phyloP scores from a whole-genome alignment of 2,329 filamentous ascomycete genomes.

The Coleophoma cylindrospora region DNA sequence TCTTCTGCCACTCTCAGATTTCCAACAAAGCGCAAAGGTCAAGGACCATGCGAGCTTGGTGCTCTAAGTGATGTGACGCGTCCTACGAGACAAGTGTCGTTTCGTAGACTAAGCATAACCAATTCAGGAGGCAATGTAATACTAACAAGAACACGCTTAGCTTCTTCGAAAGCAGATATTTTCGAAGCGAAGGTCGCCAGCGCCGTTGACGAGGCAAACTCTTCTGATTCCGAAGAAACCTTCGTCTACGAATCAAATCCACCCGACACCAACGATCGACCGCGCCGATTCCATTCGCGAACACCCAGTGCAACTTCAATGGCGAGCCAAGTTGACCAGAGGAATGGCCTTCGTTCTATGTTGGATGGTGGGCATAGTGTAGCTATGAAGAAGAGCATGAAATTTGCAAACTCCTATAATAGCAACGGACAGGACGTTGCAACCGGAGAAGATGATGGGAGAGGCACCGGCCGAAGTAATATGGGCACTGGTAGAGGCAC shows the following conservation, averaged over 20 bases:
- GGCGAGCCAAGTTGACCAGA: constrained; percentile 62
- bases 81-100: constrained; percentile 18
- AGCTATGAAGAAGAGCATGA: constrained; percentile 87
- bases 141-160: constrained; percentile 47
- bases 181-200: constrained; percentile 97
- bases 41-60: constrained; percentile 17
- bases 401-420: constrained; percentile 80
- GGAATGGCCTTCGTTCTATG: constrained; percentile 45
- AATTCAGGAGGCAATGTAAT: constrained; percentile 33
- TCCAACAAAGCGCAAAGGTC: constrained; percentile 15
- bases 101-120: constrained; percentile 32
- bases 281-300: constrained; percentile 82
- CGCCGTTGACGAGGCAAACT: constrained; percentile 92
- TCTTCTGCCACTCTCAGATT: constrained; percentile 8
- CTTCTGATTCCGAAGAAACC: constrained; percentile 95
- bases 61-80: constrained; percentile 18
- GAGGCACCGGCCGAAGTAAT: constrained; percentile 55
- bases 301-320: constrained; percentile 91
- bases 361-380: constrained; percentile 60
- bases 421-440: constrained; percentile 43
- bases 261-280: constrained; percentile 57
- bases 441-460: constrained; percentile 63
- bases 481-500: constrained; percentile 61
- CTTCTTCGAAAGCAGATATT: constrained; percentile 93
- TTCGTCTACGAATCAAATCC: constrained; percentile 99